Conservation (phyloP, 306 rosid species). For the Ormosia semicastrata region DNA sequence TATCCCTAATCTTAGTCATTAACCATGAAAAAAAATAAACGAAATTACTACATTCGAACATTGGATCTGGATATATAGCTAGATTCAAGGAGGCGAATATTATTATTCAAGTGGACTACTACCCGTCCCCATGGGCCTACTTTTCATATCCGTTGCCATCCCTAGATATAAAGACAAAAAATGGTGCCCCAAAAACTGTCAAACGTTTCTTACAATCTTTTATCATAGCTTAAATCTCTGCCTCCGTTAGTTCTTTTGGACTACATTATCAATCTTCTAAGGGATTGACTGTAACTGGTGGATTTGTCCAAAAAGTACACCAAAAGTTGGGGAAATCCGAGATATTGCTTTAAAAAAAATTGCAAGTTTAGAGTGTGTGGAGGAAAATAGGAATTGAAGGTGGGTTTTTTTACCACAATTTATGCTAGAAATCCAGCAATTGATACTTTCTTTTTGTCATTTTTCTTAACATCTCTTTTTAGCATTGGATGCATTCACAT, state of each 20-base stretch:
- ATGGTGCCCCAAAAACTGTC: not conserved
- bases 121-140: not conserved
- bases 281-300: not conserved
- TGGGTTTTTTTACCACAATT: not conserved
- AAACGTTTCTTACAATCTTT: not conserved
- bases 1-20: no score
- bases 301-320: not conserved
- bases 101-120: no score
- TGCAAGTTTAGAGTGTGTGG: not conserved
- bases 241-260: not conserved
- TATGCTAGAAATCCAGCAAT: not conserved
- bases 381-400: not conserved
- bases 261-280: not conserved
- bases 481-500: constrained; percentile 22
- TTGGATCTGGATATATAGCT: no score
- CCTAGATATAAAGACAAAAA: no score
- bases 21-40: no score
- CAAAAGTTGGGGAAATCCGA: constrained; percentile 8
- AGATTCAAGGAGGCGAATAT: no score
- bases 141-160: not conserved
- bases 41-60: no score
- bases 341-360: not conserved
- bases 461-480: constrained; percentile 10
- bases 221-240: not conserved
- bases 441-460: not conserved